These are phyloP conservation scores for Lagenidium sp. DNA, from an alignment of 352 stramenopile species.

Conservation along the genomic window DNA sequence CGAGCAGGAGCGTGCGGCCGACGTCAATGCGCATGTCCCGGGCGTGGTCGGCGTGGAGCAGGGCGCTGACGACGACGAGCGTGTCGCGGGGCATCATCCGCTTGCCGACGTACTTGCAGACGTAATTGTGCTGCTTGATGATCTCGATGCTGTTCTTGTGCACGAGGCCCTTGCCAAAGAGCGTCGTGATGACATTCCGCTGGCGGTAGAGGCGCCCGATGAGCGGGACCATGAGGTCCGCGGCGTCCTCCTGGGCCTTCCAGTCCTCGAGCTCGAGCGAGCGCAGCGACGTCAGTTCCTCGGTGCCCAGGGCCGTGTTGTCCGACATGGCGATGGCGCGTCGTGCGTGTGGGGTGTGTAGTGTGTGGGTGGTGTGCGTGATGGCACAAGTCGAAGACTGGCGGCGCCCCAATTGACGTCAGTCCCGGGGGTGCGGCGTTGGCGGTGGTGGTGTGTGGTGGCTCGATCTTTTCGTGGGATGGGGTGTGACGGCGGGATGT, in stretches of 20 bases:
- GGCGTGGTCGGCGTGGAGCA: conserved; percentile 46
- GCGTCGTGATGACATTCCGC: conserved; percentile 72
- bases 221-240: conserved; percentile 78
- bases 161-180: conserved; percentile 78
- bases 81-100: conserved; percentile 64
- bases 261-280: conserved; percentile 59
- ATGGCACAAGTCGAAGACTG: too few species aligned
- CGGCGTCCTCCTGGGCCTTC: conserved; percentile 74
- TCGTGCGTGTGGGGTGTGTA: too few species aligned
- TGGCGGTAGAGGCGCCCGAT: conserved; percentile 76
- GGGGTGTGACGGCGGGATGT: too few species aligned
- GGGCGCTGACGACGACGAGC: conserved; percentile 55
- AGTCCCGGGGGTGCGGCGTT: too few species aligned
- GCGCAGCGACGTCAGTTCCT: conserved; percentile 44
- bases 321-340: too few species aligned
- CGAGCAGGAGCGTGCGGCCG: conserved; percentile 62
- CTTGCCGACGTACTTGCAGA: conserved; percentile 82
- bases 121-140: conserved; percentile 76
- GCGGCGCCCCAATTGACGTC: too few species aligned
- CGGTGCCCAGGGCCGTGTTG: conserved; percentile 33
- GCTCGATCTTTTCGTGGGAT: too few species aligned
- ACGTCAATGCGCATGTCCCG: conserved; percentile 70
- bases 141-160: conserved; percentile 84
- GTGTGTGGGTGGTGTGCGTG: too few species aligned
- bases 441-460: too few species aligned